phyloP scores from a whole-genome alignment of 1,284 basidiomycete species.

The Microbotryomycetes sp. region DNA sequence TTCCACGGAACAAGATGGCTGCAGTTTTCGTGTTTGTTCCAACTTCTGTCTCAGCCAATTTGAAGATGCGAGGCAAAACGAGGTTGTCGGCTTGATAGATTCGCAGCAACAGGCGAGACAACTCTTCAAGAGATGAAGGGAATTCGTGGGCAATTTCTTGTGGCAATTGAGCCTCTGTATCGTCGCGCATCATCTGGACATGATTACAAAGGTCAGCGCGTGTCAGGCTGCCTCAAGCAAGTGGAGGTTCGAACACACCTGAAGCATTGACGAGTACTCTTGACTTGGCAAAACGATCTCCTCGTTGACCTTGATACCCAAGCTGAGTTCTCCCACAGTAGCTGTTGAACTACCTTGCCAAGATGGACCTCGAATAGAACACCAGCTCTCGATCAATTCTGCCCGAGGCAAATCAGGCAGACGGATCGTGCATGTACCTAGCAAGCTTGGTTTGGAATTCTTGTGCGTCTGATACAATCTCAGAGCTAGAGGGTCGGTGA shows the following conservation, averaged over 20 bases:
- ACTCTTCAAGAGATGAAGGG: conserved; percentile 33
- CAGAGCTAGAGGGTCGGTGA: conserved; percentile 25
- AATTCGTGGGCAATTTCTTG: conserved; percentile 28
- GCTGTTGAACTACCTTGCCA: conserved; percentile 13
- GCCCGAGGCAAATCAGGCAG: conserved; percentile 63
- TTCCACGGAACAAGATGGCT: conserved; percentile 67
- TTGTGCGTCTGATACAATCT: conserved; percentile 29
- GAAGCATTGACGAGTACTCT: conserved; percentile 26
- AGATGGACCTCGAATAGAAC: conserved; percentile 46
- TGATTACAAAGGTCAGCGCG: neutral
- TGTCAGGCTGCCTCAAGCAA: neutral
- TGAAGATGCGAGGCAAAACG: conserved; percentile 29
- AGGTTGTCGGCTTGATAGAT: conserved; percentile 32
- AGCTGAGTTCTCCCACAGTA: conserved; percentile 58
- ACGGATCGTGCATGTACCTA: conserved; percentile 58
- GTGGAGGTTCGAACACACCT: conserved; percentile 16
- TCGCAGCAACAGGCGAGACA: conserved; percentile 29
- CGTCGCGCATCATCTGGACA: conserved; percentile 27
- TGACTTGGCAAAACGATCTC: conserved; percentile 47
- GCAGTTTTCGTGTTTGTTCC: conserved; percentile 34
- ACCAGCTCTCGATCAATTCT: conserved; percentile 71
- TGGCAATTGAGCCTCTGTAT: conserved; percentile 24
- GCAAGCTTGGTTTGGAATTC: conserved; percentile 11
- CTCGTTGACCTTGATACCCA: conserved; percentile 68
- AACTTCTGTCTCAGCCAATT: conserved; percentile 32